Percentiles rank a stretch among this genome's conserved stretches.
These are phyloP conservation scores for Coemansia reversa DNA, from an alignment of 192 early-diverging fungal species.

Conservation along the genomic window DNA sequence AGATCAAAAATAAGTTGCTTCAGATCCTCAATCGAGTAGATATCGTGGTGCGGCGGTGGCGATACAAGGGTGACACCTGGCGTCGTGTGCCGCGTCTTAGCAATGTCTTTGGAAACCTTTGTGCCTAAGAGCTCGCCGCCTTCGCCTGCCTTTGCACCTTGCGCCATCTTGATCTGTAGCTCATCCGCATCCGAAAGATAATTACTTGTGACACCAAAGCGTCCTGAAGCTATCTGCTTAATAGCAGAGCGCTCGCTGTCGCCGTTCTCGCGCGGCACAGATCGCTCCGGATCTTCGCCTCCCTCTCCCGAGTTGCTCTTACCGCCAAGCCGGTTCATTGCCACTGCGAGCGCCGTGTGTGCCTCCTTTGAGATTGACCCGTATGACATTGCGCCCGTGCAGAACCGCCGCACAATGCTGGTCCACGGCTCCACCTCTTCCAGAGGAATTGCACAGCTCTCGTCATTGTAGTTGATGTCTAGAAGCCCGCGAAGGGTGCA, in stretches of 20 bases:
- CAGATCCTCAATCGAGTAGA: slow-evolving; percentile 98
- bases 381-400: slow-evolving; percentile 98
- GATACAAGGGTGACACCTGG: slow-evolving; percentile 95
- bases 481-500: slow-evolving; percentile 95
- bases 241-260: slow-evolving; percentile 87
- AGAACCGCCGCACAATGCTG: slow-evolving; percentile 92
- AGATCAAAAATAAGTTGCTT: slow-evolving; percentile 98
- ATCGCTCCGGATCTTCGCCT: slow-evolving; percentile 90
- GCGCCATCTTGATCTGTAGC: slow-evolving; percentile 99
- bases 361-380: slow-evolving; percentile 95
- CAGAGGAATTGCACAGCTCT: slow-evolving; percentile 62
- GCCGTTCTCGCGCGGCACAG: slow-evolving; percentile 68
- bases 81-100: slow-evolving; percentile 88
- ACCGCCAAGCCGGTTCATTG: slow-evolving; percentile 95
- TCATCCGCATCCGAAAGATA: slow-evolving; percentile 95
- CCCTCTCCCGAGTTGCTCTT: slow-evolving; percentile 99
- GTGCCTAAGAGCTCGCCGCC: slow-evolving; percentile 81
- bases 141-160: slow-evolving; percentile 98
- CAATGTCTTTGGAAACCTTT: slow-evolving; percentile 77
- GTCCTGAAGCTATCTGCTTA: slow-evolving; percentile 98
- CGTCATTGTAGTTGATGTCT: slow-evolving; percentile 69
- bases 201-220: slow-evolving; percentile 95
- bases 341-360: slow-evolving; percentile 86
- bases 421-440: slow-evolving; percentile 99
- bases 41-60: slow-evolving; percentile 98